Base-by-base conservation (phyloP, 108 stramenopile species). In the Chaetoceros tenuissimus region DNA sequence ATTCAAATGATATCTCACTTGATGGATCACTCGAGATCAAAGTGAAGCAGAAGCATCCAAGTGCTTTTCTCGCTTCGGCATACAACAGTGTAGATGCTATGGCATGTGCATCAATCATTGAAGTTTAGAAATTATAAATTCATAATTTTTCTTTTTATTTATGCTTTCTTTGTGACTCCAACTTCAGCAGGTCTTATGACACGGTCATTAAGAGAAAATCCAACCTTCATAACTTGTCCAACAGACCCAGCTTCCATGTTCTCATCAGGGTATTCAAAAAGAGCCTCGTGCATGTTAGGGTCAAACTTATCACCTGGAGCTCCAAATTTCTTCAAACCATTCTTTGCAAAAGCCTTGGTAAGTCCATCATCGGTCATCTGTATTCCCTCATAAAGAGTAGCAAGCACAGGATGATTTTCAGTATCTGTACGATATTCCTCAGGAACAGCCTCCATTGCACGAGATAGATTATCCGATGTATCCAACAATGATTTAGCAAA, bases 131-230 rank as follows among this genome's bases (percentile, higher is more conserved):
- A n/a, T n/a, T n/a, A n/a, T n/a, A n/a, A n/a, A n/a, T n/a, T n/a
- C n/a, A 28, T 13, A 28, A 13, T 28, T 16, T 29, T n/a, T 28
- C 3, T 28, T 23, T 3, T 5, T 61, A 18, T 51, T 59, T 63
- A 77, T 10, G 57, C 51, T 53, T 85, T 86, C 65, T 94, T 94
- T 29, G 92, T 63, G 27, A 94, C 81, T 16, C 94, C 97, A 18
- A 97, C 96, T 79, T 99, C 94, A 13, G 97, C 96, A 23, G 97
- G 89, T 62, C 98, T 75, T 24, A 99, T 63, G 17, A 97, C 96
- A 23, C 98, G 74, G n/a, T 78, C 75, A 64, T 98, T 92, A 55
- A 99, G 67, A 63, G 64, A 87, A 71, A 89, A 99, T 31, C 98
- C 98, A 22, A 58, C 59, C 87, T 97, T 95, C 63, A 99, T 85